Percentiles rank a stretch among this genome's conserved stretches.
These are phyloP conservation scores for Micromonas pusilla DNA, from an alignment of 139 green algal genomes.

Conservation along the genomic window DNA sequence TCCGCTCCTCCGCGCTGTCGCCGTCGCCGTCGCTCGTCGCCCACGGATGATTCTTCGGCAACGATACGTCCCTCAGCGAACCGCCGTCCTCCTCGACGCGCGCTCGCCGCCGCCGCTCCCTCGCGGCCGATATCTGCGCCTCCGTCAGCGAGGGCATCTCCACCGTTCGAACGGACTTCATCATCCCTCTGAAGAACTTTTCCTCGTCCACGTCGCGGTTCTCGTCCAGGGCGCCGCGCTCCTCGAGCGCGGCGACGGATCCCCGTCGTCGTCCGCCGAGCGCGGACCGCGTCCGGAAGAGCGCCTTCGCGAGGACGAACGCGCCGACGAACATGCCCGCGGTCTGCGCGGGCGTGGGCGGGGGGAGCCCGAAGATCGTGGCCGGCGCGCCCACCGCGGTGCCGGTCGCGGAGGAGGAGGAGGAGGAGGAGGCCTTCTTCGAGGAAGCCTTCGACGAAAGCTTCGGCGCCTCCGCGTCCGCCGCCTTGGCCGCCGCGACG, in stretches of 20 bases:
- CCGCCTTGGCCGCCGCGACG: no score
- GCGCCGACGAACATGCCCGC: not conserved
- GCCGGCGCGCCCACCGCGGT: not conserved
- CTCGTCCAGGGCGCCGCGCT: slow-evolving; percentile 12
- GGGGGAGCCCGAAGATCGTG: not conserved
- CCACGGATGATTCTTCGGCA: slow-evolving; percentile 13
- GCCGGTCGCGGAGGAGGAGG: not conserved
- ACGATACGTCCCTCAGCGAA: not conserved
- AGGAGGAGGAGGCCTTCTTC: not conserved
- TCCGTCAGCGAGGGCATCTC: slow-evolving; percentile 19
- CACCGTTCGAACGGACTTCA: slow-evolving; percentile 15
- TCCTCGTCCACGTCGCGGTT: slow-evolving; percentile 24
- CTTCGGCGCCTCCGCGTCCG: no score
- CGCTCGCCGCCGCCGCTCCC: slow-evolving; percentile 2
- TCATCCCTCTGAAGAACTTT: slow-evolving; percentile 18
- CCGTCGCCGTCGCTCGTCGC: slow-evolving; percentile 7
- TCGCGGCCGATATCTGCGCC: slow-evolving; percentile 10
- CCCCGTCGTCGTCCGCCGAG: not conserved
- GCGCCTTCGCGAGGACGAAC: not conserved
- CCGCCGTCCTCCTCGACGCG: not conserved
- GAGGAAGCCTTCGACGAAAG: no score
- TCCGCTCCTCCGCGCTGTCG: not conserved
- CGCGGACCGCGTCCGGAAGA: no score
- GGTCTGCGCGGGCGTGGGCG: no score
- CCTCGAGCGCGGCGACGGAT: slow-evolving; percentile 4